phyloP scores from a whole-genome alignment of 441 rosid species.

The Populus hybrid region DNA sequence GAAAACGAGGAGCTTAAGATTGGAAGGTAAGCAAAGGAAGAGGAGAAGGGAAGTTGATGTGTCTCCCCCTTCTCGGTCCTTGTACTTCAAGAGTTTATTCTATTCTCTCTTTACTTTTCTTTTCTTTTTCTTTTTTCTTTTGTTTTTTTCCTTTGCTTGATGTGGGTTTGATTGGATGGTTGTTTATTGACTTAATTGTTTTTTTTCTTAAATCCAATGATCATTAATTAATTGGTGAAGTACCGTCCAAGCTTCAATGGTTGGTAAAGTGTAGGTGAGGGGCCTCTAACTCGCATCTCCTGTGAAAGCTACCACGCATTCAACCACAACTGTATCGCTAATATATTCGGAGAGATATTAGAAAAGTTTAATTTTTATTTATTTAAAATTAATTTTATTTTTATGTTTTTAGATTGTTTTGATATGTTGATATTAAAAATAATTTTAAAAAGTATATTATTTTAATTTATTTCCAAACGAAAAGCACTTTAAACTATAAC shows the following conservation, averaged over 20 bases:
- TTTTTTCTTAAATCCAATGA: neutral
- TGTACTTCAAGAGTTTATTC: slow-evolving; percentile 19
- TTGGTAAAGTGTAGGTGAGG: slow-evolving; percentile 38
- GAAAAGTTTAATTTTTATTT: too few species aligned
- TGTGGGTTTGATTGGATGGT: neutral
- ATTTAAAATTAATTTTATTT: too few species aligned
- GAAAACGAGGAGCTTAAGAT: slow-evolving; percentile 21
- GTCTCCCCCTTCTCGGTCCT: slow-evolving; percentile 17
- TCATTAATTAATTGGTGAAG: slow-evolving; percentile 12
- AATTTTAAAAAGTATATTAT: too few species aligned
- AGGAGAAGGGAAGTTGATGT: slow-evolving; percentile 33
- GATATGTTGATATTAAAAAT: too few species aligned
- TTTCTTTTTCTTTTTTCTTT: neutral
- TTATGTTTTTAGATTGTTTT: too few species aligned
- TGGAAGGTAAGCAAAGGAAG: slow-evolving; percentile 36
- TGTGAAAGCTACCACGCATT: slow-evolving; percentile 5
- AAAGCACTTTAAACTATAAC: accelerated
- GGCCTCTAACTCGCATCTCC: slow-evolving; percentile 12
- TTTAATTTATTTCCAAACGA: accelerated
- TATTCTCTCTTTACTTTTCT: neutral
- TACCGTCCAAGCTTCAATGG: slow-evolving; percentile 26
- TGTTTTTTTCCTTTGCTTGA: neutral
- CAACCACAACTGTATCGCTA: slow-evolving; percentile 1
- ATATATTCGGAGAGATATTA: too few species aligned
- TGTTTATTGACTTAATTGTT: neutral